Percentiles rank a stretch among this genome's conserved stretches.
These are phyloP conservation scores for Pulveroboletus frians DNA, from an alignment of 768 basidiomycete genomes.

Conservation along the genomic window DNA sequence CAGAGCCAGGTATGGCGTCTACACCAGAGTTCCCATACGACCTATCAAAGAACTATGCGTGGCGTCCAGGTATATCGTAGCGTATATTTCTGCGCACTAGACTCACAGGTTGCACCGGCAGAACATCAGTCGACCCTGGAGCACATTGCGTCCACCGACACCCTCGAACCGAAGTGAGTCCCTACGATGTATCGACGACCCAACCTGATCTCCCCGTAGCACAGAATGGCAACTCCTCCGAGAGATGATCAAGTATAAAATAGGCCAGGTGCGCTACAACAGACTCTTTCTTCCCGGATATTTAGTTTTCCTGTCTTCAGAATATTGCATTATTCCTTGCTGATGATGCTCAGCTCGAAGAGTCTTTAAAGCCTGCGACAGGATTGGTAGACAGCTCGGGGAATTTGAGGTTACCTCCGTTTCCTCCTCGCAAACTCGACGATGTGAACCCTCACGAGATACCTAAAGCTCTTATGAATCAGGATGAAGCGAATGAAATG, in stretches of 20 bases:
- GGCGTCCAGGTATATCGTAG: slow-evolving; percentile 44
- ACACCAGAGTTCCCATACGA: slow-evolving; percentile 6
- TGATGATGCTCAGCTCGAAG: slow-evolving; percentile 33
- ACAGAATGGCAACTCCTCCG: slow-evolving; percentile 67
- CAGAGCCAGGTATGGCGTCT: slow-evolving; percentile 17
- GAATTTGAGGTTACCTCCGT: slow-evolving; percentile 68
- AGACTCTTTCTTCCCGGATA: not conserved
- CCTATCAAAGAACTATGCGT: slow-evolving; percentile 36
- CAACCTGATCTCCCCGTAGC: slow-evolving; percentile 33
- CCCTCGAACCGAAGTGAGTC: slow-evolving; percentile 46
- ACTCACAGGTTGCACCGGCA: slow-evolving; percentile 24
- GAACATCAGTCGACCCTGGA: slow-evolving; percentile 57
- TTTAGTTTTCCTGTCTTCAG: slow-evolving; percentile 26
- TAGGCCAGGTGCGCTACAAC: slow-evolving; percentile 49
- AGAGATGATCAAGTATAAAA: slow-evolving; percentile 66
- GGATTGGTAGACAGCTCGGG: slow-evolving; percentile 36
- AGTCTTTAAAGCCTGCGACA: slow-evolving; percentile 38
- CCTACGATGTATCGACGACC: not conserved
- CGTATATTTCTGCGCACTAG: not conserved
- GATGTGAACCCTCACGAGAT: slow-evolving; percentile 47
- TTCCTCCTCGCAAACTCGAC: slow-evolving; percentile 53
- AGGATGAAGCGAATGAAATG: slow-evolving; percentile 53
- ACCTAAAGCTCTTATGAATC: slow-evolving; percentile 56
- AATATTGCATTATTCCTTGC: slow-evolving; percentile 48
- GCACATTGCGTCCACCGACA: slow-evolving; percentile 60